These are phyloP conservation scores for Cytospora leucostoma DNA, from an alignment of 2,329 filamentous ascomycete species.

Conservation along the genomic window DNA sequence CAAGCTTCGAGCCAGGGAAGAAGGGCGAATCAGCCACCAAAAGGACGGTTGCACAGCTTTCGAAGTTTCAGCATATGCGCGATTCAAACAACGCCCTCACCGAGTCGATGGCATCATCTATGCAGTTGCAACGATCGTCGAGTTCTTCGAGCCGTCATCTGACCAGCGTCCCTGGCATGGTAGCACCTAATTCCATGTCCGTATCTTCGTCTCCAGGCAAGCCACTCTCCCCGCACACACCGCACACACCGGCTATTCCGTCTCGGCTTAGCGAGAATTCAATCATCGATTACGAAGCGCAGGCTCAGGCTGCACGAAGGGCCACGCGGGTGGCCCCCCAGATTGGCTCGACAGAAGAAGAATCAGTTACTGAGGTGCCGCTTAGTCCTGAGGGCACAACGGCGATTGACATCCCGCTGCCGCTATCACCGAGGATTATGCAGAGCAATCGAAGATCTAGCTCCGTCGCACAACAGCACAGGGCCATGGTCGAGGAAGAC, in stretches of 20 bases:
- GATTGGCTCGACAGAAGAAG: conserved; percentile 33
- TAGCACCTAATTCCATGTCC: conserved; percentile 74
- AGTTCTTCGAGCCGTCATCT: conserved; percentile 68
- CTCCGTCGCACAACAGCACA: conserved; percentile 67
- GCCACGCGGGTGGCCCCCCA: conserved; percentile 34
- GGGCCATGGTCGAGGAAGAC: conserved; percentile 57
- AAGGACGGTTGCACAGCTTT: conserved; percentile 75
- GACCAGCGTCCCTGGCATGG: conserved; percentile 64
- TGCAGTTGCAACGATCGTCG: conserved; percentile 80
- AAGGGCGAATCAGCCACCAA: conserved; percentile 71
- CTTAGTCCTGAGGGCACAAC: conserved; percentile 56
- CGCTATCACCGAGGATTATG: conserved; percentile 64
- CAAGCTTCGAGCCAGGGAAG: conserved; percentile 70
- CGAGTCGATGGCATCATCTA: conserved; percentile 90
- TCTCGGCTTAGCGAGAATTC: conserved; percentile 92
- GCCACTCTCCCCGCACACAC: conserved; percentile 84
- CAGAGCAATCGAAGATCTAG: conserved; percentile 63
- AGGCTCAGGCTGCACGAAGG: conserved; percentile 33
- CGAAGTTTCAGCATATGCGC: conserved; percentile 83
- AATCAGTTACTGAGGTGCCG: conserved; percentile 40
- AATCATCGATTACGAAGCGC: conserved; percentile 66
- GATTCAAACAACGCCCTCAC: conserved; percentile 87
- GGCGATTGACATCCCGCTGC: conserved; percentile 73
- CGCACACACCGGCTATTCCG: conserved; percentile 90
- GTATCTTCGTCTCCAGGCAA: conserved; percentile 88